phyloP scores from a whole-genome alignment of 495 filamentous ascomycete species.

The Aspergillus incahuasiensis region DNA sequence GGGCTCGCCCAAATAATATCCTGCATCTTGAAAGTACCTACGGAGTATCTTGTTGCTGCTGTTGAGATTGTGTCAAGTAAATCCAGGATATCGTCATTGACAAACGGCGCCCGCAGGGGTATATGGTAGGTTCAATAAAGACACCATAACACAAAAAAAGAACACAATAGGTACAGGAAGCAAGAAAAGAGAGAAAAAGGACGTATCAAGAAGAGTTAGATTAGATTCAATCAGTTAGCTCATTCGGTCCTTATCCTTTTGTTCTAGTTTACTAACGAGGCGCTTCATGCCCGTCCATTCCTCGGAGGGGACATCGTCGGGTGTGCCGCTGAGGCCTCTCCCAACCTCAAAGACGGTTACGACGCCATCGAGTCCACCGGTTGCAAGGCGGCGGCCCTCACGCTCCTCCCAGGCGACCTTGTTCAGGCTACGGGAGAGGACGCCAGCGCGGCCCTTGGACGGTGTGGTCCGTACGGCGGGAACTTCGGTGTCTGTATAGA shows the following conservation, averaged over 20 bases:
- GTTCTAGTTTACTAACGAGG: constrained; percentile 64
- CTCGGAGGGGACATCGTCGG: constrained; percentile 72
- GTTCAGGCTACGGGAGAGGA: constrained; percentile 76
- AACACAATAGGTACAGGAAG: background rate
- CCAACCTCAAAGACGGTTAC: constrained; percentile 94
- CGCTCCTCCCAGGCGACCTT: constrained; percentile 88
- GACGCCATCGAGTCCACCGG: constrained; percentile 84
- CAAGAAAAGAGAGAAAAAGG: background rate
- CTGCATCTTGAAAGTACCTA: too few relatives aligned
- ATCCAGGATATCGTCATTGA: background rate
- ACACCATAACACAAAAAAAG: constrained; percentile 2
- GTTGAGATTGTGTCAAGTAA: background rate
- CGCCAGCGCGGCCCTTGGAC: constrained; percentile 47
- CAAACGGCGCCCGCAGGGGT: constrained; percentile 9
- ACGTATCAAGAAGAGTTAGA: background rate
- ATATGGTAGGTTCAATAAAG: constrained; percentile 12
- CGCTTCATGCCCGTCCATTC: constrained; percentile 92
- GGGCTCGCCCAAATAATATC: too few relatives aligned
- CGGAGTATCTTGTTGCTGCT: too few relatives aligned
- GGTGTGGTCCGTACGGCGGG: constrained; percentile 75
- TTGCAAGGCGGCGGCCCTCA: constrained; percentile 80
- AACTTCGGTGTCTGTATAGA: constrained; percentile 87
- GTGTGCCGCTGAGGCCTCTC: constrained; percentile 66
- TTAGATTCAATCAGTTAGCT: background rate
- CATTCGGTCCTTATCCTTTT: constrained; percentile 29